Base-by-base conservation (phyloP, 768 basidiomycete species). In the Suillus weaverae region DNA sequence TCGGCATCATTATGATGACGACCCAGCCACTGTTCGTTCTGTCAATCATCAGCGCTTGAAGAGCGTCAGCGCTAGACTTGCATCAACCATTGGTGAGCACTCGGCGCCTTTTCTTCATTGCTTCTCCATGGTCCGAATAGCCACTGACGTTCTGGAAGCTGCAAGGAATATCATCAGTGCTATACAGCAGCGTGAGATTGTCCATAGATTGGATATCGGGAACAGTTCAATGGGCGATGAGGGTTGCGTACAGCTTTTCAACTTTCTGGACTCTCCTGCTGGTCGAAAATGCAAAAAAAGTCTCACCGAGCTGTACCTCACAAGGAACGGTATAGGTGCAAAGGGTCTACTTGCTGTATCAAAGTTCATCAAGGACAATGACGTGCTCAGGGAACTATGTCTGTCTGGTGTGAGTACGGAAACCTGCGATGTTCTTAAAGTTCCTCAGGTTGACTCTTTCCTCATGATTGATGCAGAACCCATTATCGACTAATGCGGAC, bases 151-250 rank as follows among this genome's bases (percentile, higher is more conserved):
- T 26, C 36, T 56, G 14, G 65, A 88, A 88, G 86, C 64, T 85
- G 86, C 0, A 78, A 80, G 61, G 73, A 78, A 59, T 50, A 78
- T 89, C 26, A 84, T 87, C 41, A 69, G 72, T 18, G 69, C 77
- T 62, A 83, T 89, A 55, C 77, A 75, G 4, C 74, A 77, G 26
- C 83, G 83, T n/a, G 77, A 76, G 22, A 65, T 72, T 13, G 83
- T 90, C 36, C 81, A 82, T 26, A 84, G 84, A 69, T 77, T 90
- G 33, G 76, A 84, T 51, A 72, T 89, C 30, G 84, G 85, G 8
- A 79, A 85, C 62, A 90, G 89, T 70, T 69, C 76, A 26, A 79
- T 90, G 10, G 83, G 83, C 10, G 85, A 89, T 70, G 81, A 83
- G 16, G 89, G 89, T 39, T 86, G 84, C 62, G 72, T 79, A 33